Evolutionary conservation across 306 rosid genomes (phyloP), one percentile per base, ranked within the genome.

Genomic region (Amphicarpaea edgeworthii): DNA sequence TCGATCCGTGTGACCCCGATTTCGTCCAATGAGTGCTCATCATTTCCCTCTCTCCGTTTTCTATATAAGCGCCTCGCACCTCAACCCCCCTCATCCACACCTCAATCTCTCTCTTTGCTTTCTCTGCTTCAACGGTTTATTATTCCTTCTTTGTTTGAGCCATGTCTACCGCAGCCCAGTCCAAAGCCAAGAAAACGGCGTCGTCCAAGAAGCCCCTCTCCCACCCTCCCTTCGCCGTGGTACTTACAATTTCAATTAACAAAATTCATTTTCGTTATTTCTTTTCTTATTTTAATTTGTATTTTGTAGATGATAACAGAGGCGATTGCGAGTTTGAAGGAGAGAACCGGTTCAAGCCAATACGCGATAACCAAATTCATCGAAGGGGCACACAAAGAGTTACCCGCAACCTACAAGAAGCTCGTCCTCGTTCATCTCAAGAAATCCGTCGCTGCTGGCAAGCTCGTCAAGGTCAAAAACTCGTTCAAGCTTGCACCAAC

Each of bases 341-440:
- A 96, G 84, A 89, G 91, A 65, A 89, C 88, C 0, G 99, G 99
- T 54, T 96, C 99, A 19, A 96, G 99, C 72, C 99, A 92, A 83
- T 82, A 89, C 12, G 99, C 99, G 55, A 89, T 96, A 11, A 81
- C 97, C 0, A 92, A 88, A 72, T 89, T 86, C 71, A 84, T 88
- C 10, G 99, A 92, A 45, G 93, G 84, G 75, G 89, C 92, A 81
- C 93, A 96, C 10, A 96, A 90, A 79, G 78, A 84, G 0, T 77
- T 96, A 4, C 93, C 97, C 0, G 42, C 93, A 0, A 88, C 88
- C 23, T 96, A 85, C 84, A 84, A 80, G 79, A 96, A 96, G 85
- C 89, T 96, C 21, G 66, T 92, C 51, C 89, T 93, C 2, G 77
- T 26, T 37, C 85, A 90, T 34, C 77, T 96, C 76, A 96, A 96